Percentiles rank a stretch among this genome's conserved stretches.
Conservation (phyloP, 192 early-diverging fungal species). For the Thoreauomyces humboldtii region DNA sequence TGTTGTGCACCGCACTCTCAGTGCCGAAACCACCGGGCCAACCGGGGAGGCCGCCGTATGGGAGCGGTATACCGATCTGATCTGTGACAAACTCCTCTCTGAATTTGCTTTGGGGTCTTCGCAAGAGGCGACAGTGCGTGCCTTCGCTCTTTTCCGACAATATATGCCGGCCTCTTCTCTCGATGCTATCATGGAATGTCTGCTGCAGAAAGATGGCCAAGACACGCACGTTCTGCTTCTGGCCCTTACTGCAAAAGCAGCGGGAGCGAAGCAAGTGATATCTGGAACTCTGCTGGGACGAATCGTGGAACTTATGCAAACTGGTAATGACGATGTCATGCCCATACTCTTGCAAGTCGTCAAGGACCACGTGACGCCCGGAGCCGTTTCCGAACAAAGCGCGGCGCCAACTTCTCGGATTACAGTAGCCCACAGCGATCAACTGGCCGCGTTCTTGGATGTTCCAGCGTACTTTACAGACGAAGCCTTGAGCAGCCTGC, state of each 20-base stretch:
- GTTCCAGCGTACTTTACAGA: not conserved
- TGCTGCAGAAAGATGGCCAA: constrained; percentile 17
- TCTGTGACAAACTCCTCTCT: constrained; percentile 8
- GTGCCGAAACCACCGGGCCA: not conserved
- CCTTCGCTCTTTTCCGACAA: constrained; percentile 21
- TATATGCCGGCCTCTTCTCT: constrained; percentile 20
- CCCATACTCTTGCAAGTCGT: no score
- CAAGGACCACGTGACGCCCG: no score
- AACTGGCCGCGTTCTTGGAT: no score
- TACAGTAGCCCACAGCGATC: no score
- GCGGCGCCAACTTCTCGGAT: no score
- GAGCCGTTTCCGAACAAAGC: no score
- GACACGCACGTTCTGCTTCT: constrained; percentile 3
- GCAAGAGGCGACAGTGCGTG: constrained; percentile 8
- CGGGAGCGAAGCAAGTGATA: not conserved
- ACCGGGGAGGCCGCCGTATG: not conserved
- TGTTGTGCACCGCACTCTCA: not conserved
- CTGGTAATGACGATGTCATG: no score
- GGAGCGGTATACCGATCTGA: constrained; percentile 8
- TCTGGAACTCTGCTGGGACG: no score
- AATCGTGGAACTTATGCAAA: no score
- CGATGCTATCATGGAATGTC: constrained; percentile 28
- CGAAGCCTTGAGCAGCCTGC: no score
- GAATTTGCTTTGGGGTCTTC: not conserved
- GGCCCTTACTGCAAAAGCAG: constrained; percentile 7